Conservation (phyloP, 345 rosid species). For the Citrus cavaleriei region DNA sequence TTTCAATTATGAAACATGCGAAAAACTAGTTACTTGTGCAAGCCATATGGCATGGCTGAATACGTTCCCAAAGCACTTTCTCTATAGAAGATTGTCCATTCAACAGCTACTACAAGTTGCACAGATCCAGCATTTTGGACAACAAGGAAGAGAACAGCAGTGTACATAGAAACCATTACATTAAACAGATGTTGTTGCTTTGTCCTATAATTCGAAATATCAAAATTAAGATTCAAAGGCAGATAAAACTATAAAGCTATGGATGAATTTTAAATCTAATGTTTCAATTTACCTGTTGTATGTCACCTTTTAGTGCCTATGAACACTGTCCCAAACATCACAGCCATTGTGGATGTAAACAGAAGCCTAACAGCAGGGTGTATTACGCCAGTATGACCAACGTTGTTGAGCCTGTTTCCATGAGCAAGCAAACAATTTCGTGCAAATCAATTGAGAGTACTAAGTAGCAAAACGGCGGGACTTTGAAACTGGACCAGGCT, state of each 20-base stretch:
- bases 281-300: too few species aligned
- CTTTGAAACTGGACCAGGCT: too few species aligned
- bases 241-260: neutral
- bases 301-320: slow-evolving; percentile 61
- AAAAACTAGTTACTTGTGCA: slow-evolving; percentile 32
- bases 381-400: too few species aligned
- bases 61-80: slow-evolving; percentile 86
- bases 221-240: neutral
- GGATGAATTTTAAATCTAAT: too few species aligned
- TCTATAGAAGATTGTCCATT: slow-evolving; percentile 68
- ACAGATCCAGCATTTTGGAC: slow-evolving; percentile 48
- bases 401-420: too few species aligned
- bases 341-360: too few species aligned
- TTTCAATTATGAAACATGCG: neutral
- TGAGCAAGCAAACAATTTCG: too few species aligned
- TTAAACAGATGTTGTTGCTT: slow-evolving; percentile 48
- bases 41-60: slow-evolving; percentile 69
- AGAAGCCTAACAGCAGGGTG: too few species aligned
- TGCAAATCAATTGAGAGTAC: too few species aligned
- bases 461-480: too few species aligned
- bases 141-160: slow-evolving; percentile 68
- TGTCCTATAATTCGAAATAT: slow-evolving; percentile 17
- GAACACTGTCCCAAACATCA: too few species aligned
- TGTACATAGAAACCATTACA: slow-evolving; percentile 73
- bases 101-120: slow-evolving; percentile 62